Base-by-base conservation (phyloP, 495 filamentous ascomycete genomes). In the Ramalina peruviana region DNA sequence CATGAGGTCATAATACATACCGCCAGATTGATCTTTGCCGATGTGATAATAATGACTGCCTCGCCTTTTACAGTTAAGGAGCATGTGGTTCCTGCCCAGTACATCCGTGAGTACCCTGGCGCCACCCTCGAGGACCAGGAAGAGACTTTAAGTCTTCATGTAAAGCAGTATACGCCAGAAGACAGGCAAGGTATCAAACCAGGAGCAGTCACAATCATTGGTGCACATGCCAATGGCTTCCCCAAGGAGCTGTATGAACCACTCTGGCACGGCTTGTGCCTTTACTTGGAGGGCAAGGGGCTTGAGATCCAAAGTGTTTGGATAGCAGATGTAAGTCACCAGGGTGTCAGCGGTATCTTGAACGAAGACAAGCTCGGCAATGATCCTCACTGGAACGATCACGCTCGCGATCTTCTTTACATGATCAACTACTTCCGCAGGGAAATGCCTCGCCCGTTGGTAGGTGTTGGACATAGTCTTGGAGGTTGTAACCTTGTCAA, bases 241-340 rank as follows among this genome's bases (percentile, higher is more conserved):
- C 82, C 83, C n/a, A 95, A 95, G 70, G 89, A 87, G 67, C 71
- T 94, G 16, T 95, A 93, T 62, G 88, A 94, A 58, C 85, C 88
- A 3, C 72, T 93, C 4, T 94, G 85, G 80, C 83, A 82, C 43
- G 84, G 92, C 49, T 68, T 95, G 1, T 67, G 82, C 52, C 55
- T 60, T 3, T 62, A 64, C 5, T 71, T 77, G 7, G 65, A 73
- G 50, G 62, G 60, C 16, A 66, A 72, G 51, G 77, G 76, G n/a
- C 74, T 89, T 61, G 70, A 74, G 7, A 83, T 94, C 52, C 78
- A 83, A 47, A 71, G 76, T 49, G 86, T 95, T 55, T 94, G 86
- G 85, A 89, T 92, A 57, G 79, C 84, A 49, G 88, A 95, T 65
- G 78, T 82, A 27, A 76, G 81, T 39, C 75, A 85, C 49, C 81